Base-by-base conservation (phyloP, 2,329 filamentous ascomycete species). In the Tolypocladium endophyticum region DNA sequence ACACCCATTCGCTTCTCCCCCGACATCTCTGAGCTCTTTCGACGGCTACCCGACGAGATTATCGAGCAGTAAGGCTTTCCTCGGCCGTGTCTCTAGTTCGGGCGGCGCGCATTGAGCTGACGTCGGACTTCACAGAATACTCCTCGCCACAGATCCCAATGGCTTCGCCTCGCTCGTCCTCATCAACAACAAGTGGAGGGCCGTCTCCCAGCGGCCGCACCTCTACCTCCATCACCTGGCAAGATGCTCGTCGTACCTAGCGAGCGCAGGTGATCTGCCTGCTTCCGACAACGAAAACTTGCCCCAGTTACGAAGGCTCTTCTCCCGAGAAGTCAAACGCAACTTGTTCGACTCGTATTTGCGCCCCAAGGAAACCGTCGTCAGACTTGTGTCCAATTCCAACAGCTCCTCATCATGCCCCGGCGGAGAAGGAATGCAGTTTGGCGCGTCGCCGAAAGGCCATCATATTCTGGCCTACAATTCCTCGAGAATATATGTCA, bases 351-450 rank as follows among this genome's bases (percentile, higher is more conserved):
- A 90, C 65, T 84, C 87, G 41, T 92, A 90, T 70, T 71, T 91
- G 57, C 83, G 87, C 23, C 89, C 90, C 4, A 81, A 74, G 61
- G 80, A 83, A 67, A 92, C 87, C 7, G 78, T 89, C 53, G 82
- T 96, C 67, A 92, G 88, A 69, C 79, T 96, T 57, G 86, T 95
- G 16, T 94, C 90, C 43, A 90, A 87, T 56, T 92, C 89, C 7
- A 90, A 90, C 65, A 93, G 89, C 70, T 92, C 90, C 0, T 91
- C 89, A 1, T 90, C 90, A 28, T 88, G 87, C 62, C 91, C 90
- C 1, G 88, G 88, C 39, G 89, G 90, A 38, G 91, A 96, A 72
- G 90, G 90, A 54, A 90, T 96, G 76, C 88, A 90, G 59, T 96
- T 95, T 72, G 86, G 83, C 63, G 84, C 90, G 61, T 95, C 91